These are phyloP conservation scores for Eragrostis tef DNA, from an alignment of 202 grass and related monocot species.

Conservation along the genomic window DNA sequence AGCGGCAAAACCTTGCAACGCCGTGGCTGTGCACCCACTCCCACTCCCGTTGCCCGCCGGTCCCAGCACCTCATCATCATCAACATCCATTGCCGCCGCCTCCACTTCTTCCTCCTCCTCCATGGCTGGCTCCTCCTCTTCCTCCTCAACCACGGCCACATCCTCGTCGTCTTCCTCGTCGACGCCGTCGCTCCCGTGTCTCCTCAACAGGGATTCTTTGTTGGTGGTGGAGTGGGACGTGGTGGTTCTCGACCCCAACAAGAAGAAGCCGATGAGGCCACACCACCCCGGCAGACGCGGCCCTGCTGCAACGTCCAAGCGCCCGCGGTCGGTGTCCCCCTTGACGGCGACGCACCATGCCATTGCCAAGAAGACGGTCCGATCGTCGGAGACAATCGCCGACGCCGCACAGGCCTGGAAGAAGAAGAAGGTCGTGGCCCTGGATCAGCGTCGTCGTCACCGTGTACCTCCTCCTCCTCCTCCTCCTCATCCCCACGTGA, in stretches of 20 bases:
- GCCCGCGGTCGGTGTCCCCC: slow-evolving; percentile 43
- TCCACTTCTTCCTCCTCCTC: slow-evolving; percentile 20
- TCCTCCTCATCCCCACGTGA: neutral
- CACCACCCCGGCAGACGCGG: too few species aligned
- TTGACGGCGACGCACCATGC: neutral
- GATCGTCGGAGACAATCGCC: neutral
- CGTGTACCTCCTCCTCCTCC: too few species aligned
- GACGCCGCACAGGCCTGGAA: neutral
- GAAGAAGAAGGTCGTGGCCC: neutral
- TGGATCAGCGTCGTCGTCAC: neutral
- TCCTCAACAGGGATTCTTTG: neutral
- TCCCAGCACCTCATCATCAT: neutral
- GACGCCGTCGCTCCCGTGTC: neutral
- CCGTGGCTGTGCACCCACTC: slow-evolving; percentile 18
- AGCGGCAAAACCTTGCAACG: neutral
- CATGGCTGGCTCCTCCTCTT: neutral
- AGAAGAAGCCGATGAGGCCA: neutral
- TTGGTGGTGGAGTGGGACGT: slow-evolving; percentile 29
- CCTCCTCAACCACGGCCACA: slow-evolving; percentile 1
- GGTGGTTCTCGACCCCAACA: slow-evolving; percentile 57
- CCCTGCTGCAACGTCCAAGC: neutral
- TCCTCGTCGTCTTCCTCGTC: neutral
- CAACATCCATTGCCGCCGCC: too few species aligned
- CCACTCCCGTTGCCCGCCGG: neutral
- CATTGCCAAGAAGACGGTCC: too few species aligned